These are phyloP conservation scores for Pelargonium citronellum DNA, from an alignment of 441 rosid species.

Conservation along the genomic window DNA sequence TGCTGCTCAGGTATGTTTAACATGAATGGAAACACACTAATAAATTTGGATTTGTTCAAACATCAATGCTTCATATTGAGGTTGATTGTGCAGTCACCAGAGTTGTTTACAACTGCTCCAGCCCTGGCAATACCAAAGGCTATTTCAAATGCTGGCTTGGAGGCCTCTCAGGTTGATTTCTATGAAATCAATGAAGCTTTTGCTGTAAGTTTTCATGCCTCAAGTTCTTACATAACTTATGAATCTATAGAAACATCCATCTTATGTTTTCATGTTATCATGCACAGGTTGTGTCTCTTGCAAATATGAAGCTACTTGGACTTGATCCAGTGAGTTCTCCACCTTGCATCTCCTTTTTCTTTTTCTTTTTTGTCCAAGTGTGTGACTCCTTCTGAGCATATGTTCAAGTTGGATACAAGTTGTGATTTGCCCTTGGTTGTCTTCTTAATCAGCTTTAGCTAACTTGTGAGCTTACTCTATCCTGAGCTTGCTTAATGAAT, in stretches of 20 bases:
- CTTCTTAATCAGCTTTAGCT: too few relatives aligned
- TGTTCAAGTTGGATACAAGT: too few relatives aligned
- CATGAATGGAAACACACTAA: slow-evolving; percentile 1
- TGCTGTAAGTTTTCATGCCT: slow-evolving; percentile 44
- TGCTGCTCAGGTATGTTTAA: slow-evolving; percentile 76
- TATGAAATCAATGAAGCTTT: slow-evolving; percentile 99
- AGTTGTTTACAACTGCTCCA: slow-evolving; percentile 10
- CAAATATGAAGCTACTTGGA: slow-evolving; percentile 77
- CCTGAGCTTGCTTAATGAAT: not conserved
- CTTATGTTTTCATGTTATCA: slow-evolving; percentile 5
- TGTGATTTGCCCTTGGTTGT: too few relatives aligned
- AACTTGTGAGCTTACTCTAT: not conserved
- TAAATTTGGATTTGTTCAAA: not conserved
- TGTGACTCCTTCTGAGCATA: not conserved
- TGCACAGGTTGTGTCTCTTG: slow-evolving; percentile 83
- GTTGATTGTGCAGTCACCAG: slow-evolving; percentile 46
- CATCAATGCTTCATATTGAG: not conserved
- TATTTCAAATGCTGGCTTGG: slow-evolving; percentile 64
- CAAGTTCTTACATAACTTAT: not conserved
- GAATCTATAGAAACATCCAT: slow-evolving; percentile 10
- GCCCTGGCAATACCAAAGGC: slow-evolving; percentile 55
- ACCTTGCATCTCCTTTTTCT: slow-evolving; percentile 5
- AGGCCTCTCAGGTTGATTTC: slow-evolving; percentile 75
- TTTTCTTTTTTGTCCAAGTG: not conserved
- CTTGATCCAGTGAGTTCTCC: slow-evolving; percentile 61